Evolutionary conservation across 2,329 filamentous ascomycete genomes (phyloP).

Genomic region (Nemania bipapillata): DNA sequence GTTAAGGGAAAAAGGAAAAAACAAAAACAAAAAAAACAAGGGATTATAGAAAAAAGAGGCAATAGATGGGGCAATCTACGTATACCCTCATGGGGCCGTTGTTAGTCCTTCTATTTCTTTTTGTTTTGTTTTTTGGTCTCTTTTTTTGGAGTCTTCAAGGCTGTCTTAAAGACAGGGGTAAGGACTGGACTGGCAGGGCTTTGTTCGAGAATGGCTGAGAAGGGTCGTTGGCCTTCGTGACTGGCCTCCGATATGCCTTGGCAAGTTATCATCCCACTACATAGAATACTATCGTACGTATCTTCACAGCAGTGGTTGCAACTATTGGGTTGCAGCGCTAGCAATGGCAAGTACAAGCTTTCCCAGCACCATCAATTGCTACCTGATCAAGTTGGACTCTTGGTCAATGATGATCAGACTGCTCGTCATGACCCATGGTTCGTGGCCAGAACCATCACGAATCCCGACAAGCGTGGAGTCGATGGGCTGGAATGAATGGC

Average conservation of each 20-base stretch:
- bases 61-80: slow-evolving; percentile 40
- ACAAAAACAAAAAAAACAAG: slow-evolving; percentile 44
- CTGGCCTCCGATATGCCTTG: slow-evolving; percentile 26
- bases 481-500: slow-evolving; percentile 30
- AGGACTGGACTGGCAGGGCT: slow-evolving; percentile 15
- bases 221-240: slow-evolving; percentile 15
- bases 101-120: slow-evolving; percentile 30
- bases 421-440: slow-evolving; percentile 22
- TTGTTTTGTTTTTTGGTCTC: slow-evolving; percentile 24
- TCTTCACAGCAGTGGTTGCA: background rate
- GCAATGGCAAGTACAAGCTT: slow-evolving; percentile 7
- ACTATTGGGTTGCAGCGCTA: slow-evolving; percentile 28
- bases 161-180: slow-evolving; percentile 28
- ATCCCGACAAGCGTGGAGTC: slow-evolving; percentile 29
- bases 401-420: slow-evolving; percentile 1
- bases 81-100: slow-evolving; percentile 46
- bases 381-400: slow-evolving; percentile 13
- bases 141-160: slow-evolving; percentile 12
- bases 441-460: slow-evolving; percentile 18
- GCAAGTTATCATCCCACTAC: slow-evolving; percentile 18
- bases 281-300: slow-evolving; percentile 4
- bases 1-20: slow-evolving; percentile 30
- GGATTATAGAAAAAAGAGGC: slow-evolving; percentile 43
- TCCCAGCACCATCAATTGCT: background rate
- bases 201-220: slow-evolving; percentile 20